phyloP scores from a whole-genome alignment of 2,329 filamentous ascomycete genomes.

The Aaosphaeria pasadenensis region DNA sequence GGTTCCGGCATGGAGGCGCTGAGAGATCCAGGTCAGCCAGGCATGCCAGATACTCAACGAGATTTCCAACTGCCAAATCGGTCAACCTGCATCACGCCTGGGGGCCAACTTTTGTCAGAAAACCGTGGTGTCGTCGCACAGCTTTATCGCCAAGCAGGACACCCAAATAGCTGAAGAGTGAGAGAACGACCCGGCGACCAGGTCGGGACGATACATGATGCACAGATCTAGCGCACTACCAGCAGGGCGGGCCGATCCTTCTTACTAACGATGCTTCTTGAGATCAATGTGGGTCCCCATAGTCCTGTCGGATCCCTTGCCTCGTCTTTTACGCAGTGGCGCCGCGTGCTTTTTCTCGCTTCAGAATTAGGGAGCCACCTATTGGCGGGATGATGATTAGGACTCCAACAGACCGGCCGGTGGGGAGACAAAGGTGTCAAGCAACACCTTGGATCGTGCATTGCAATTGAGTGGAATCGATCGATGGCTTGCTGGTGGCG shows the following conservation, averaged over 20 bases:
- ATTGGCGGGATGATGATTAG: no score
- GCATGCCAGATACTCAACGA: conserved; percentile 17
- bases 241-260: conserved; percentile 25
- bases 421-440: no score
- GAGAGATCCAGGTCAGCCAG: conserved; percentile 13
- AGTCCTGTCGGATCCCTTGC: conserved; percentile 22
- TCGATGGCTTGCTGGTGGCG: no score
- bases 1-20: conserved; percentile 14
- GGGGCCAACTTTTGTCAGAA: conserved; percentile 19
- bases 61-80: conserved; percentile 17
- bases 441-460: no score
- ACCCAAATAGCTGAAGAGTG: conserved; percentile 7
- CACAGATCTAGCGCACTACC: conserved; percentile 27
- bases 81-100: conserved; percentile 24
- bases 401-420: no score
- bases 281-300: conserved; percentile 11
- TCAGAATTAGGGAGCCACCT: not conserved
- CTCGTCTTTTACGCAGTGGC: conserved; percentile 6
- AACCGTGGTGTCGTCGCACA: conserved; percentile 25
- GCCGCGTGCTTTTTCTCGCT: conserved; percentile 15
- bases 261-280: conserved; percentile 7
- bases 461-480: no score
- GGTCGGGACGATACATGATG: conserved; percentile 26
- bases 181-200: conserved; percentile 11
- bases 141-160: conserved; percentile 33